Evolutionary conservation across 2,329 filamentous ascomycete species (phyloP).

Genomic region (Cordyceps pruinosa): DNA sequence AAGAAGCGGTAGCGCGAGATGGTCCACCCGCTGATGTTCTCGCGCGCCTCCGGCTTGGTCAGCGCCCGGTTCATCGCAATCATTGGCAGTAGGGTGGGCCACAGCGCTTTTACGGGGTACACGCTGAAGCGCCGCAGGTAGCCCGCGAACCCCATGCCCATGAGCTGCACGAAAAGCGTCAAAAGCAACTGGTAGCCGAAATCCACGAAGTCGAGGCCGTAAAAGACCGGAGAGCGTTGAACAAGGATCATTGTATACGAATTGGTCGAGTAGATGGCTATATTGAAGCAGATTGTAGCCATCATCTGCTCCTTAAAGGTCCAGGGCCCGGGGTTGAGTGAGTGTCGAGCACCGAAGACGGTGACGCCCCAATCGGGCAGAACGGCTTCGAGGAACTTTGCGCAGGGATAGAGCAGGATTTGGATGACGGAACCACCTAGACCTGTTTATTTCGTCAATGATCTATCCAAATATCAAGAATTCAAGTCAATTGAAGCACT

Average conservation of each 20-base stretch:
- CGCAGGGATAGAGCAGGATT: conserved; percentile 41
- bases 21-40: conserved; percentile 27
- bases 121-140: conserved; percentile 43
- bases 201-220: conserved; percentile 31
- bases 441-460: conserved; percentile 13
- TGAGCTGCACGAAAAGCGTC: conserved; percentile 42
- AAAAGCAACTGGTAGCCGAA: conserved; percentile 42
- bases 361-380: conserved; percentile 40
- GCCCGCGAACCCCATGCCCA: conserved; percentile 50
- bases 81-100: conserved; percentile 43
- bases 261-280: conserved; percentile 38
- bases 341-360: conserved; percentile 33
- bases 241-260: conserved; percentile 42
- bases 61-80: conserved; percentile 42
- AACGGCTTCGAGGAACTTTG: conserved; percentile 33
- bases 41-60: conserved; percentile 30
- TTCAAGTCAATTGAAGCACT: background rate
- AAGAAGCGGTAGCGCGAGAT: conserved; percentile 42
- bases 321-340: conserved; percentile 47
- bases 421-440: conserved; percentile 34
- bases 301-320: conserved; percentile 54
- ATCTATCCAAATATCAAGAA: background rate
- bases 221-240: conserved; percentile 38
- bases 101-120: conserved; percentile 44
- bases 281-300: conserved; percentile 53